Evolutionary conservation across 352 stramenopile genomes (phyloP).

Genomic region (Aphanomyces euteiches): DNA sequence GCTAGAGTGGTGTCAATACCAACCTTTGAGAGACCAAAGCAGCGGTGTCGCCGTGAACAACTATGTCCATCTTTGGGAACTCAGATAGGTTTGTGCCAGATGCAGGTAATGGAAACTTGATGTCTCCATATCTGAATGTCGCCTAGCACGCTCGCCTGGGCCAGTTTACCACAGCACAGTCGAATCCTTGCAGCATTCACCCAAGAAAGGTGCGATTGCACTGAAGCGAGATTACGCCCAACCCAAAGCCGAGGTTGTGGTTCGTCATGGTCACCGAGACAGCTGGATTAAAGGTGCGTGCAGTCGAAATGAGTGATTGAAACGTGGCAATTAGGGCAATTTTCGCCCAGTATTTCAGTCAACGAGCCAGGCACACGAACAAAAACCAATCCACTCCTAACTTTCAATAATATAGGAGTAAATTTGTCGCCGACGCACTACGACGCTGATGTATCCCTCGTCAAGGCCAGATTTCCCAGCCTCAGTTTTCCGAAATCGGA

Average conservation of each 20-base stretch:
- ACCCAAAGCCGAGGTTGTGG: conserved; percentile 55
- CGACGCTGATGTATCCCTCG: conserved; percentile 57
- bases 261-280: conserved; percentile 70
- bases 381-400: background rate
- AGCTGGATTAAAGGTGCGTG: conserved; percentile 67
- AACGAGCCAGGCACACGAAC: conserved; percentile 33
- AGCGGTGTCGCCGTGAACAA: background rate
- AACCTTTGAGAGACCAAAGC: conserved; percentile 10
- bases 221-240: conserved; percentile 61
- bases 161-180: conserved; percentile 62
- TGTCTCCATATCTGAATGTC: background rate
- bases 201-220: conserved; percentile 54
- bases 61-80: conserved; percentile 61
- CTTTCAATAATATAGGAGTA: conserved; percentile 40
- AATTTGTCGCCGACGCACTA: conserved; percentile 64
- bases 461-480: conserved; percentile 58
- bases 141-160: conserved; percentile 55
- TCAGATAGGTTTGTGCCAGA: conserved; percentile 73
- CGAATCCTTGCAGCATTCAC: conserved; percentile 38
- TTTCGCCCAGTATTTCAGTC: conserved; percentile 23
- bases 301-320: too few relatives aligned
- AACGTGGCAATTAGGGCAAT: conserved; percentile 17
- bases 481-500: conserved; percentile 75
- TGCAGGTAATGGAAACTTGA: conserved; percentile 37
- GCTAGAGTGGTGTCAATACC: conserved; percentile 8